phyloP scores from a whole-genome alignment of 352 stramenopile species.

The Phytophthora ramorum region DNA sequence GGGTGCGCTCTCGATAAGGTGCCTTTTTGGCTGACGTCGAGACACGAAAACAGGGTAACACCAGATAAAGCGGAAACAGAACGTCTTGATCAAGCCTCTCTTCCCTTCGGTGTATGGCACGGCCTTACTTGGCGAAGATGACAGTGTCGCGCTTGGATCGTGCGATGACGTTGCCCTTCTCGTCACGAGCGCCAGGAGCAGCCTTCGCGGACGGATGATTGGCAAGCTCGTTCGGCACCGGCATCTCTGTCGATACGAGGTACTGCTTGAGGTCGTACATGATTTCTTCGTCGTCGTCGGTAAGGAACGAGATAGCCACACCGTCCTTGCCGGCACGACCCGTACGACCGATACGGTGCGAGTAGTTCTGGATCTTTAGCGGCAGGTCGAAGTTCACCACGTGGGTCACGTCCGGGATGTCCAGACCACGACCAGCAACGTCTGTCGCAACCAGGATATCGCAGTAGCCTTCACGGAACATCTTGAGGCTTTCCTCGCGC shows the following conservation, averaged over 20 bases:
- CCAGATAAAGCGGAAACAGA: slow-evolving; percentile 11
- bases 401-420: slow-evolving; percentile 98
- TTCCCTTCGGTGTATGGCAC: not conserved
- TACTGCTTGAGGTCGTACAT: slow-evolving; percentile 98
- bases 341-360: slow-evolving; percentile 98
- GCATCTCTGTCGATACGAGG: slow-evolving; percentile 94
- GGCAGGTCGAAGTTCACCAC: slow-evolving; percentile 99
- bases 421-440: slow-evolving; percentile 95
- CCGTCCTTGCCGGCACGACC: slow-evolving; percentile 97
- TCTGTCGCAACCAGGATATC: slow-evolving; percentile 95
- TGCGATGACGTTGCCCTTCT: slow-evolving; percentile 89
- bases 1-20: slow-evolving; percentile 11
- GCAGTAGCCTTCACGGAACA: slow-evolving; percentile 89
- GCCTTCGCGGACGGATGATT: slow-evolving; percentile 94
- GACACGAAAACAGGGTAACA: slow-evolving; percentile 7
- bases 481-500: slow-evolving; percentile 92
- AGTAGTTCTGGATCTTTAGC: slow-evolving; percentile 98
- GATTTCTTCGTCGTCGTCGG: slow-evolving; percentile 96
- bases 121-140: slow-evolving; percentile 82
- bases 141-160: slow-evolving; percentile 88
- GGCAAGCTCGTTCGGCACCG: slow-evolving; percentile 94
- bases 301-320: slow-evolving; percentile 98
- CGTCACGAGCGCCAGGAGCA: slow-evolving; percentile 77
- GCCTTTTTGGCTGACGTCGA: slow-evolving; percentile 6
- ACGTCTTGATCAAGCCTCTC: slow-evolving; percentile 1